Percentiles rank a stretch among this genome's conserved stretches.
phyloP scores from a whole-genome alignment of 2,329 filamentous ascomycete genomes.

The Pestalotiopsis sp. region DNA sequence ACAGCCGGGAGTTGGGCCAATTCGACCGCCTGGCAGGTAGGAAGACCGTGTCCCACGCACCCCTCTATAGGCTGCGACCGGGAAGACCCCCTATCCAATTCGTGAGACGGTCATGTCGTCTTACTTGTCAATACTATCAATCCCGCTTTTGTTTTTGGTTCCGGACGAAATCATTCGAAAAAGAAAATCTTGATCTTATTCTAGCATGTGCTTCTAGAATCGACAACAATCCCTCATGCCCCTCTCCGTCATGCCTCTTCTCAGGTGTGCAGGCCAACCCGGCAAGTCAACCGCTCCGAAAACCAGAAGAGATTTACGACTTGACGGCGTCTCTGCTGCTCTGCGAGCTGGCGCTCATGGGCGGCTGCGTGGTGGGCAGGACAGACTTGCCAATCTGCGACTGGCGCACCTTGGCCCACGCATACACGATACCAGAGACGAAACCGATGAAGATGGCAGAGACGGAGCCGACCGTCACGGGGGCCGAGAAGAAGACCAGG shows the following conservation, averaged over 20 bases:
- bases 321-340: slow-evolving; percentile 87
- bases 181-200: neutral
- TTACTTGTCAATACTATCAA: neutral
- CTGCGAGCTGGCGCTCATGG: slow-evolving; percentile 86
- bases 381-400: slow-evolving; percentile 64
- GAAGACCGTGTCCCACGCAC: neutral
- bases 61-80: neutral
- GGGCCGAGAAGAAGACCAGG: slow-evolving; percentile 91
- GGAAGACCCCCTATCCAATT: neutral
- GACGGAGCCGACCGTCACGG: slow-evolving; percentile 88
- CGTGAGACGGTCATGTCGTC: neutral
- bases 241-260: neutral
- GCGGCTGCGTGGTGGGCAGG: slow-evolving; percentile 66
- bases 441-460: slow-evolving; percentile 91
- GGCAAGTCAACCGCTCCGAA: neutral
- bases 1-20: neutral
- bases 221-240: neutral
- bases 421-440: slow-evolving; percentile 87
- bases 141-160: neutral
- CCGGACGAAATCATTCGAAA: neutral
- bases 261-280: neutral
- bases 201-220: neutral
- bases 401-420: slow-evolving; percentile 83
- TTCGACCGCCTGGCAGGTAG: neutral
- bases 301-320: slow-evolving; percentile 41